Conservation (phyloP, 208 protist genomes). For the Novymonas esmeraldas region DNA sequence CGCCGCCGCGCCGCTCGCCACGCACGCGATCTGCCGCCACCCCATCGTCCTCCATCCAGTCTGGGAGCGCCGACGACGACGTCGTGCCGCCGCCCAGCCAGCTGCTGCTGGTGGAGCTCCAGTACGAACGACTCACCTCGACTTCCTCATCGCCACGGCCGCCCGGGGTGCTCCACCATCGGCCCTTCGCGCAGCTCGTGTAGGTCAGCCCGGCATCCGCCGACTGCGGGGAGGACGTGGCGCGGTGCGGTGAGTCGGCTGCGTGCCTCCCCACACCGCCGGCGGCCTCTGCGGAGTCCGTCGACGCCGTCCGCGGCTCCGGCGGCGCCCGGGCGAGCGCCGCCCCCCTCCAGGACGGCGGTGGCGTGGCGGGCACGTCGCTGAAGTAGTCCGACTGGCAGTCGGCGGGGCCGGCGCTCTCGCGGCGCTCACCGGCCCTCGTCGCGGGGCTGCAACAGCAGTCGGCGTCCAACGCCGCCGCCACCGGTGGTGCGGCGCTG, state of each 20-base stretch:
- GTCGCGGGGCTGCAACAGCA: not conserved
- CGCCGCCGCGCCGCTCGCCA: not conserved
- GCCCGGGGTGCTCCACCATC: slow-evolving; percentile 57
- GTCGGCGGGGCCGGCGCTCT: slow-evolving; percentile 18
- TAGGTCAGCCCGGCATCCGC: slow-evolving; percentile 22
- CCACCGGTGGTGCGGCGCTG: slow-evolving; percentile 15
- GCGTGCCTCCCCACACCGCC: no score
- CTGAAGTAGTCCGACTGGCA: slow-evolving; percentile 30
- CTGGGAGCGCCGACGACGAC: slow-evolving; percentile 14
- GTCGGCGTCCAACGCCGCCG: not conserved
- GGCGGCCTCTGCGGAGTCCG: not conserved
- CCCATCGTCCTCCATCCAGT: slow-evolving; percentile 30
- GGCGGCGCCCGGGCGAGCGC: slow-evolving; percentile 6
- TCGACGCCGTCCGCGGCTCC: slow-evolving; percentile 10
- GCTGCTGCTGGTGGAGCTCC: slow-evolving; percentile 50
- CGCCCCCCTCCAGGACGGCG: not conserved
- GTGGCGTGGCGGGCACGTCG: slow-evolving; percentile 17
- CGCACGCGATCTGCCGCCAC: slow-evolving; percentile 4
- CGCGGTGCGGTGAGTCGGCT: no score
- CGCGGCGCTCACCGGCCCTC: slow-evolving; percentile 6
- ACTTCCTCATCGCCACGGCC: slow-evolving; percentile 75
- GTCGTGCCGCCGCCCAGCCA: slow-evolving; percentile 61
- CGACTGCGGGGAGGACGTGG: not conserved
- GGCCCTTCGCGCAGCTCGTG: slow-evolving; percentile 33
- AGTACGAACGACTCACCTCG: slow-evolving; percentile 77